Base-by-base conservation (phyloP, 306 rosid species). In the Prunus campanulata region DNA sequence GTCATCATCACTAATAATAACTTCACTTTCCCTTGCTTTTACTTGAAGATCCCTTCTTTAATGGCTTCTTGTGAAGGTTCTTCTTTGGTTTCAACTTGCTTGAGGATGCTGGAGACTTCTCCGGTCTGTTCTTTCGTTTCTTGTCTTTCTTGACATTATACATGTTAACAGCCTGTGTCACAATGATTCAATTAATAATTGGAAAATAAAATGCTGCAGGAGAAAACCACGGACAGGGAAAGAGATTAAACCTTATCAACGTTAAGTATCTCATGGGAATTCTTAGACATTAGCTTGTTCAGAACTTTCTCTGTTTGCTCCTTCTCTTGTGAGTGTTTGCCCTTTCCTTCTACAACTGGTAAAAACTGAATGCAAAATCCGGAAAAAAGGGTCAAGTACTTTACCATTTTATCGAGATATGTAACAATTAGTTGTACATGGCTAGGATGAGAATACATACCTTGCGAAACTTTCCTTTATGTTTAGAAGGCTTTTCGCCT, bases 381-480 rank as follows among this genome's bases (percentile, higher is more conserved):
- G 22, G 9, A 35, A 27, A 70, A 82, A 69, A 19, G 25, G 56
- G 77, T 24, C 47, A 44, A 76, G 77, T 8, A 47, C 54, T 64
- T 39, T 56, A 79, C 50, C 22, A 54, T 44, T 64, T 46, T 57
- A 80, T 48, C 1, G 25, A 70, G 68, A 54, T 5, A 12, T 10
- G 47, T 27, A 8, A 54, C 35, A 19, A 77, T 30, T 16, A 39
- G 8, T 66, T 65, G 68, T 27, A 42, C 55, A 61, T 20, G 30
- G 46, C 16, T 74, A 70, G 66, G 56, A 69, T 47, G 64, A 24
- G 79, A 55, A n/a, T 19, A 68, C 74, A 71, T 22, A 93, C 98
- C 99, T 92, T 95, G 77, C 98, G 90, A 77, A 81, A 82, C 88
- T 92, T 95, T 83, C 97, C 97, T 81, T 86, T 44, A 77, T 95